Conservation (phyloP, 352 stramenopile species). For the Globisporangium parvum region DNA sequence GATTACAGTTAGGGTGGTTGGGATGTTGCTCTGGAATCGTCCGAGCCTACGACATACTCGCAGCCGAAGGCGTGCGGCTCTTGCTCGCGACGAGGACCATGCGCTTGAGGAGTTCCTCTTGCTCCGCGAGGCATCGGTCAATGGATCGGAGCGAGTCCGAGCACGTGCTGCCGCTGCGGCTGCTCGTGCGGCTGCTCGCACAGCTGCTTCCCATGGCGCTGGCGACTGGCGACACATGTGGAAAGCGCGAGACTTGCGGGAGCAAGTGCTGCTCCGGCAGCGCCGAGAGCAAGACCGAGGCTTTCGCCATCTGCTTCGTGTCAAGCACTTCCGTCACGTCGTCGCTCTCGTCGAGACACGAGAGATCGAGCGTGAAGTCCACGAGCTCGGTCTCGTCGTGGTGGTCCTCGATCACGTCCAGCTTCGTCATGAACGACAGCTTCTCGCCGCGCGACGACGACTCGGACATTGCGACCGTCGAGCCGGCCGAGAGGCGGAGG, state of each 20-base stretch:
- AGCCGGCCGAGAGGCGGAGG: background rate
- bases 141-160: conserved; percentile 13
- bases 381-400: conserved; percentile 18
- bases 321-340: conserved; percentile 40
- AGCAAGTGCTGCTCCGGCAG: background rate
- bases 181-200: background rate
- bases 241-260: background rate
- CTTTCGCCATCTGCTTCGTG: conserved; percentile 37
- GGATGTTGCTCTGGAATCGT: too few relatives aligned
- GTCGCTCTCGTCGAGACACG: conserved; percentile 16
- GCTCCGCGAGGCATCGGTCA: conserved; percentile 21
- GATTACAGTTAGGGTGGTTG: too few relatives aligned
- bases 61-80: conserved; percentile 4
- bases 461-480: conserved; percentile 7
- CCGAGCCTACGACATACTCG: background rate
- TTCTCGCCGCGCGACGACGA: conserved; percentile 20
- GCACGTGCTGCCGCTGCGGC: background rate
- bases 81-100: conserved; percentile 19
- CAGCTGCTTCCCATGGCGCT: background rate
- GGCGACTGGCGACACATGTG: background rate
- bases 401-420: conserved; percentile 43
- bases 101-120: conserved; percentile 22
- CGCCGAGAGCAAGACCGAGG: background rate
- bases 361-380: conserved; percentile 5
- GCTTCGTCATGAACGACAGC: conserved; percentile 28